Evolutionary conservation across 1,139 yeast species (phyloP), one percentile per base, ranked within the genome.

Genomic region (Eremothecium sinecaudum): DNA sequence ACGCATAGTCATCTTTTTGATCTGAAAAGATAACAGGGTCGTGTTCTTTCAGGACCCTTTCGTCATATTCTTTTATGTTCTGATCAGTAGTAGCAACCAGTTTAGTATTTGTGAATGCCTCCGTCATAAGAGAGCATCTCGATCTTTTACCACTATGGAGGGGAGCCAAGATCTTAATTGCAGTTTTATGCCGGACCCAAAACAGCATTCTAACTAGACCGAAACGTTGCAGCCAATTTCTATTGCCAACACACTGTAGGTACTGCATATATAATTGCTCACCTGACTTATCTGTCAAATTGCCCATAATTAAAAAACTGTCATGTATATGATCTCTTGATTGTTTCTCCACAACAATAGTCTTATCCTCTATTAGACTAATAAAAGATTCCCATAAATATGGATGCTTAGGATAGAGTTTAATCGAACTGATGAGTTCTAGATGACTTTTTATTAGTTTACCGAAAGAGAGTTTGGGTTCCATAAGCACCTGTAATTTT

Each of bases 191-290:
- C 3, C 76, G 73, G 8, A 75, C 63, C 69, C 82, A 69, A 20
- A 80, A 50, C 12, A 83, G 58, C 77, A 81, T 73, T 38, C 81
- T 62, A 2, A 81, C 84, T 34, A 80, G 64, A 0, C 94, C 94
- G 52, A 69, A 80, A 43, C 66, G 64, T 45, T 77, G 80, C 11
- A 82, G 55, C 95, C 94, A 83, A 48, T 80, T 81, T 33, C 70
- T 66, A 51, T 78, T 69, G 1, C 72, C 75, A 28, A 79, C 63
- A 53, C 94, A 81, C 46, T 69, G 69, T 20, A 81, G 56, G 75
- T 87, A 81, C 59, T 84, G 94, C 32, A 82, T 79, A 24, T 79
- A 57, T 17, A 82, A 64, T 31, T 79, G 73, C 52, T 81, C 93
- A 5, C 84, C 84, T 18, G 63, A 57, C 21, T 55, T 40, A 10